phyloP scores from a whole-genome alignment of 1,284 basidiomycete genomes.

The Puccinia sorghi region DNA sequence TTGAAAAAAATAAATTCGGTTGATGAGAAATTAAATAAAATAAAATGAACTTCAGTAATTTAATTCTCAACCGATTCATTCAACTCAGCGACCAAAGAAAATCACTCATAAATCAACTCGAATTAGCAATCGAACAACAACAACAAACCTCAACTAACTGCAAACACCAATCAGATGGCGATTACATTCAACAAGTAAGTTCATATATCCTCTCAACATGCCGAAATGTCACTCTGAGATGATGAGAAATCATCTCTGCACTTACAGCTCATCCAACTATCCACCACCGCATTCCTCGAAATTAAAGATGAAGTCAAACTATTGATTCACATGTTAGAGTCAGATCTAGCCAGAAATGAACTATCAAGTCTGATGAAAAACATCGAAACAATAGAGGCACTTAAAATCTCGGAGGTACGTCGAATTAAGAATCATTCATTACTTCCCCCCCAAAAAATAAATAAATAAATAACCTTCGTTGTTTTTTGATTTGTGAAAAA shows the following conservation, averaged over 20 bases:
- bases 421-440: neutral
- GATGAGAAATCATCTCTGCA: neutral
- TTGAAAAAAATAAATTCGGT: no score
- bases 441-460: neutral
- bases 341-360: neutral
- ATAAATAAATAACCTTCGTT: neutral
- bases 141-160: neutral
- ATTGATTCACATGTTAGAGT: neutral
- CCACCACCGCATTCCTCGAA: constrained; percentile 16
- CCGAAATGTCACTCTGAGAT: no score
- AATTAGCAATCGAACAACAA: neutral
- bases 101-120: neutral
- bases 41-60: neutral
- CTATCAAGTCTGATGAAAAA: neutral
- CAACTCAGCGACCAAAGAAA: neutral
- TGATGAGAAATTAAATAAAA: no score
- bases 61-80: constrained; percentile 8
- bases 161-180: constrained; percentile 2
- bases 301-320: constrained; percentile 16
- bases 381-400: constrained; percentile 11
- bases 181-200: constrained; percentile 28
- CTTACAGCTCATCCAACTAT: neutral
- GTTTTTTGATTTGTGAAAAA: neutral
- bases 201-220: neutral
- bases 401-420: constrained; percentile 12